Evolutionary conservation across 2,329 filamentous ascomycete genomes (phyloP), one percentile per base, ranked within the genome.

Genomic region (Oidium heveae): DNA sequence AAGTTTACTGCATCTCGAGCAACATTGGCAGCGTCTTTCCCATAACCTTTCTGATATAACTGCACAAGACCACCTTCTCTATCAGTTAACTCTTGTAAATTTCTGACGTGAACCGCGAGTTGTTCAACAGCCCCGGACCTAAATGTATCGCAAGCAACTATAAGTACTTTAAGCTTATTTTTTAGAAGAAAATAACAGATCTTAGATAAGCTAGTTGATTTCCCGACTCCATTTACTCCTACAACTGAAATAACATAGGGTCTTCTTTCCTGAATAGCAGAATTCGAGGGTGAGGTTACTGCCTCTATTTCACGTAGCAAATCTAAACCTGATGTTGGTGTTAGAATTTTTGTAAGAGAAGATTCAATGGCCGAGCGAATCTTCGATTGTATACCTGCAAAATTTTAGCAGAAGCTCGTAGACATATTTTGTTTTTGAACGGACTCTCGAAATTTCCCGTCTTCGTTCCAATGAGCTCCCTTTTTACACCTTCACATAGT

Each of bases 211-310:
- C 95, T 96, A 54, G 91, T 98, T 16, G 88, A 95, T 71, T 98
- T 98, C 64, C 91, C 91, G 39, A 98, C 91, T 54, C 91, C 91
- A 67, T 98, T 98, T 65, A 98, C 91, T 58, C 91, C 91, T 46
- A 98, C 91, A 58, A 98, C 94, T 56, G 87, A 95, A 66, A 98
- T 93, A 63, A 96, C 89, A 66, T 96, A 98, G 46, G 91, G 91
- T 4, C 91, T 82, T 20, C 75, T 68, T 57, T 74, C 73, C 60
- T 76, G 71, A 57, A 80, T 72, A 33, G 79, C 80, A 2, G 79
- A 76, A 22, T 71, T 72, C 0, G 81, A 70, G 0, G 85, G 81
- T 12, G 77, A 72, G 7, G 79, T 82, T 58, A 93, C 78, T 47
- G 81, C 76, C 64, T 89, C 81, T 61, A 98, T 96, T 66, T 94